Evolutionary conservation across 73 alveolate genomes (phyloP).

Genomic region (Breviolum minutum): DNA sequence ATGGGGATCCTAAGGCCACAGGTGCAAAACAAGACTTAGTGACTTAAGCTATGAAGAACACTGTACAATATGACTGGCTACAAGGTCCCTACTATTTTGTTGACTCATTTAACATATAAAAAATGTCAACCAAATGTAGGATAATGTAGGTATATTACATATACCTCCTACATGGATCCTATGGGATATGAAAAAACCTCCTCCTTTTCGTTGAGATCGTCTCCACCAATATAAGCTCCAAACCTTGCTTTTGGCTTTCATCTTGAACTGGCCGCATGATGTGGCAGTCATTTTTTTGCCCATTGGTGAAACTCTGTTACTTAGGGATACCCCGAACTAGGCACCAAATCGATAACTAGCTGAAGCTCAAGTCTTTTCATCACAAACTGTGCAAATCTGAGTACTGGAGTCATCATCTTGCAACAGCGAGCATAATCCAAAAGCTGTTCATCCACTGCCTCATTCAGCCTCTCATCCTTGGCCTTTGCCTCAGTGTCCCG

Average conservation of each 20-base stretch:
- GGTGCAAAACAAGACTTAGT: no score
- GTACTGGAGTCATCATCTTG: no score
- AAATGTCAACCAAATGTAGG: background rate
- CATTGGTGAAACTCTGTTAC: background rate
- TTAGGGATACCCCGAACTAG: background rate
- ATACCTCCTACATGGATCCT: no score
- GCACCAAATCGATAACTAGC: background rate
- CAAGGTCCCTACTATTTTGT: no score
- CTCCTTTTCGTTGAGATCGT: no score
- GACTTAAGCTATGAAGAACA: no score
- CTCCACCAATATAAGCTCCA: background rate
- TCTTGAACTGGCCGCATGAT: background rate
- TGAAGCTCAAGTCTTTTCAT: no score
- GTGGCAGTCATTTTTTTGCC: background rate
- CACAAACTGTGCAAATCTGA: background rate
- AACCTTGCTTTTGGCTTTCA: constrained; percentile 18
- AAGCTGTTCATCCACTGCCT: background rate
- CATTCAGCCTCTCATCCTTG: background rate
- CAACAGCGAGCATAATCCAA: no score
- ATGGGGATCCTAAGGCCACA: no score
- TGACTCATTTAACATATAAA: no score
- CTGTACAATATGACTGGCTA: no score
- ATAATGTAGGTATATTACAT: background rate
- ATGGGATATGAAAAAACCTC: background rate
- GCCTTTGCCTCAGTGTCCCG: background rate